Base-by-base conservation (phyloP, 192 early-diverging fungal species). In the Backusella luteola region DNA sequence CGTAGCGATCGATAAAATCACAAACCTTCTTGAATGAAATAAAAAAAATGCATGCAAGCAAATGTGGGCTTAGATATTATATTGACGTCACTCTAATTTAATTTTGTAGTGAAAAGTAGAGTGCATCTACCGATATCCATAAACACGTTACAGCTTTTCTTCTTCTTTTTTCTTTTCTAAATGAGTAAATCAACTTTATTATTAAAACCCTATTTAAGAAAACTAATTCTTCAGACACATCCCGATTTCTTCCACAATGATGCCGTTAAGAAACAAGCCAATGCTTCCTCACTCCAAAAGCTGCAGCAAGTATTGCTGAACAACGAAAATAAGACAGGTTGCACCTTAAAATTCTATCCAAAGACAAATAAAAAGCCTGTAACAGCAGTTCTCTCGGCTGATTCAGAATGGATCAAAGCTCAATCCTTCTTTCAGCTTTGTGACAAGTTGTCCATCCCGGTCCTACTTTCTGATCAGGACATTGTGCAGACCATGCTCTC, bases 221-320 rank as follows among this genome's bases (percentile, higher is more conserved):
- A 75, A 15, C 41, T 79, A 0, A 73, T 79, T 41, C 39, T 79
- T 11, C 53, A 74, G 42, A 73, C 67, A 21, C 78, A 79, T 38
- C 78, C 78, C 15, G 78, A 79, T 44, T 79, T 79, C 34, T 79
- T 79, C 39, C 66, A 53, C 17, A n/a, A 74, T 63, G 78, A 79
- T 21, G 0, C 67, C 7, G 3, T 67, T 53, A 79, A 63, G 66
- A 79, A 79, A 39, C 32, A 69, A 32, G 34, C 6, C 17, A 79
- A 79, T 34, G 78, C 73, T 14, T 17, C 35, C 0, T 68, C 78
- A 0, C 35, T 79, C 6, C 78, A 79, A 36, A 46, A 70, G 34
- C 38, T 79, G 0, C 66, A 79, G 17, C 63, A 34, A 29, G 34
- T 71, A n/a, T 34, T 79, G 19, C 17, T 53, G 21, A 74, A 29